Percentiles rank a stretch among this genome's conserved stretches.
Conservation (phyloP, 768 basidiomycete genomes). For the Tylopilus intermedius region DNA sequence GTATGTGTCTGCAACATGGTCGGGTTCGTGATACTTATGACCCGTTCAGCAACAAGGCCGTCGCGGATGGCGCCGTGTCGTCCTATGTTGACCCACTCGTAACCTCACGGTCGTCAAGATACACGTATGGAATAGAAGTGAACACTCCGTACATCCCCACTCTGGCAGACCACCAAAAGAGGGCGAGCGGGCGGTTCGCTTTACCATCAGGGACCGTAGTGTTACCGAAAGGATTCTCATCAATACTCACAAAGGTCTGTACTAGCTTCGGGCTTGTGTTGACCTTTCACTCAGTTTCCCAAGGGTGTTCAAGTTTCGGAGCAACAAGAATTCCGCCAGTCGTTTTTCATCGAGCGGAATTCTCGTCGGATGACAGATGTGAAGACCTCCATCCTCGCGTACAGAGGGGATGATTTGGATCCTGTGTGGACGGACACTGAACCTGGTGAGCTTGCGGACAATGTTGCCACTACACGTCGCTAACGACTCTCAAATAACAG, state of each 20-base stretch:
- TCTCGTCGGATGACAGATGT: not conserved
- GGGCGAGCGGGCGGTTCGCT: slow-evolving; percentile 21
- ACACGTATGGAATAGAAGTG: slow-evolving; percentile 36
- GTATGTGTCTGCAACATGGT: slow-evolving; percentile 29
- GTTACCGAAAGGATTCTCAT: slow-evolving; percentile 33
- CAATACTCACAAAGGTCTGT: slow-evolving; percentile 33
- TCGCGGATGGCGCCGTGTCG: slow-evolving; percentile 3
- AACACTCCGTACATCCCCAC: slow-evolving; percentile 20
- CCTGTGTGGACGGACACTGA: slow-evolving; percentile 15
- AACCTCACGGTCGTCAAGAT: slow-evolving; percentile 37
- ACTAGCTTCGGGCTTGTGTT: fast-evolving
- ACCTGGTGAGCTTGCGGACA: not conserved
- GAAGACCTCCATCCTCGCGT: slow-evolving; percentile 8
- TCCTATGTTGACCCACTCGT: slow-evolving; percentile 43
- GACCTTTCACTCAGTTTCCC: not conserved
- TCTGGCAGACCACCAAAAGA: slow-evolving; percentile 34
- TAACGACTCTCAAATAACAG: slow-evolving; percentile 1
- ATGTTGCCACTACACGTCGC: no score
- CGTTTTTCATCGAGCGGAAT: not conserved
- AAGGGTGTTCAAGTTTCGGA: slow-evolving; percentile 18
- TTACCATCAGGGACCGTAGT: slow-evolving; percentile 24
- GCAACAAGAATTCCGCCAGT: slow-evolving; percentile 16
- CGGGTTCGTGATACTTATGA: not conserved
- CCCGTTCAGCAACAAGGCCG: not conserved
- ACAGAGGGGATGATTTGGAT: slow-evolving; percentile 8